Evolutionary conservation across 768 basidiomycete species (phyloP).

Genomic region (Zangia roseola): DNA sequence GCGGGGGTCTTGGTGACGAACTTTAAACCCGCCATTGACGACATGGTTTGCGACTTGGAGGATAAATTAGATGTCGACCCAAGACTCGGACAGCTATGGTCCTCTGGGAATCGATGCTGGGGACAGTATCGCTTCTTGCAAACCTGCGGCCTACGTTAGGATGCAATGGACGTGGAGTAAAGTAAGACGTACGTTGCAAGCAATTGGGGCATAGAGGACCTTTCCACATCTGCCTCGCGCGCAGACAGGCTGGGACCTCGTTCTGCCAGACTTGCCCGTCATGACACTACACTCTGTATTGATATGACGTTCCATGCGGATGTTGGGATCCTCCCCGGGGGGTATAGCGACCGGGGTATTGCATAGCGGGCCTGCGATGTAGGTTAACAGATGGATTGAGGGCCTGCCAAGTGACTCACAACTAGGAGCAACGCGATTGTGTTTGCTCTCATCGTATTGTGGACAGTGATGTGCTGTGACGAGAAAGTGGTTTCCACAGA

Average conservation of each 20-base stretch:
- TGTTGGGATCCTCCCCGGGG: conserved; percentile 78
- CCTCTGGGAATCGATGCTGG: conserved; percentile 73
- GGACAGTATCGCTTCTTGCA: conserved; percentile 76
- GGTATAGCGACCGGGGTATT: conserved; percentile 70
- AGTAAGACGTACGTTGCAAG: conserved; percentile 59
- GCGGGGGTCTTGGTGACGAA: background rate
- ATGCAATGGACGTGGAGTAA: background rate
- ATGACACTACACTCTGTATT: conserved; percentile 62
- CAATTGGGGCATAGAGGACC: conserved; percentile 69
- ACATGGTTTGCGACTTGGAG: conserved; percentile 8
- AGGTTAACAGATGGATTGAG: conserved; percentile 1
- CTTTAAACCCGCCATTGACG: conserved; percentile 8
- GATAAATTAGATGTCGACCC: conserved; percentile 9
- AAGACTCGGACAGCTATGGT: conserved; percentile 55
- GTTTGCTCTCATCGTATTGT: conserved; percentile 67
- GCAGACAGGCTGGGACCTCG: conserved; percentile 55
- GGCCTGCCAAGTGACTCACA: conserved; percentile 44
- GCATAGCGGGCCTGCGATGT: conserved; percentile 66
- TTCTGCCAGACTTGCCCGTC: conserved; percentile 55
- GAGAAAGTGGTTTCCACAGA: conserved; percentile 79
- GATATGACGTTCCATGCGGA: conserved; percentile 78
- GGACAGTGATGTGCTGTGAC: conserved; percentile 65
- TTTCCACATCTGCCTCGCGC: conserved; percentile 66
- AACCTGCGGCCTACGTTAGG: conserved; percentile 41
- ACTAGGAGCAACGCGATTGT: conserved; percentile 73